Evolutionary conservation across 73 alveolate genomes (phyloP).

Genomic region (Blepharisma japonicum): DNA sequence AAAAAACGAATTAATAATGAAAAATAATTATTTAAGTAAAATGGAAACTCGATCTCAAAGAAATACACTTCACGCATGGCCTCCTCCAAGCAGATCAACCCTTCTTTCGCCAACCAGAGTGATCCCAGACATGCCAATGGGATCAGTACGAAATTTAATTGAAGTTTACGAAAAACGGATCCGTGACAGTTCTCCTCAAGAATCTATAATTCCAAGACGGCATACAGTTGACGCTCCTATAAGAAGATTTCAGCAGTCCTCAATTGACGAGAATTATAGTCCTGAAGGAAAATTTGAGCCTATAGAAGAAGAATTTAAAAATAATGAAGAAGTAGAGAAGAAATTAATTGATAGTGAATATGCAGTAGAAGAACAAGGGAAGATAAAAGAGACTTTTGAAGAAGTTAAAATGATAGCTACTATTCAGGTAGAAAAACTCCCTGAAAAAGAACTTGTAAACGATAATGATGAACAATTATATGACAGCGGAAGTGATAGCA

Average conservation of each 20-base stretch:
- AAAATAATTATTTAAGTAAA: too few relatives aligned
- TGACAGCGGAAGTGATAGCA: not conserved
- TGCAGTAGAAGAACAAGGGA: not conserved
- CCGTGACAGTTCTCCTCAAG: too few relatives aligned
- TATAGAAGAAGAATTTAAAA: not conserved
- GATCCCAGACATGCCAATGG: too few relatives aligned
- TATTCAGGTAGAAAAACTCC: not conserved
- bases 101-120: too few relatives aligned
- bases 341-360: not conserved
- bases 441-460: not conserved
- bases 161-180: too few relatives aligned
- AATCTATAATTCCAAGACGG: too few relatives aligned
- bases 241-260: not conserved
- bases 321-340: not conserved
- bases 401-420: not conserved
- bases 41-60: too few relatives aligned
- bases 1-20: too few relatives aligned
- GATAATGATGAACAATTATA: not conserved
- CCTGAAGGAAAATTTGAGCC: not conserved
- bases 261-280: not conserved
- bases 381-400: not conserved
- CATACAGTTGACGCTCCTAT: too few relatives aligned
- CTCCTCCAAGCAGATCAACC: too few relatives aligned
- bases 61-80: too few relatives aligned
- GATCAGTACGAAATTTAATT: too few relatives aligned